These are phyloP conservation scores for Pichia occidentalis DNA, from an alignment of 805 yeast species.

Conservation along the genomic window DNA sequence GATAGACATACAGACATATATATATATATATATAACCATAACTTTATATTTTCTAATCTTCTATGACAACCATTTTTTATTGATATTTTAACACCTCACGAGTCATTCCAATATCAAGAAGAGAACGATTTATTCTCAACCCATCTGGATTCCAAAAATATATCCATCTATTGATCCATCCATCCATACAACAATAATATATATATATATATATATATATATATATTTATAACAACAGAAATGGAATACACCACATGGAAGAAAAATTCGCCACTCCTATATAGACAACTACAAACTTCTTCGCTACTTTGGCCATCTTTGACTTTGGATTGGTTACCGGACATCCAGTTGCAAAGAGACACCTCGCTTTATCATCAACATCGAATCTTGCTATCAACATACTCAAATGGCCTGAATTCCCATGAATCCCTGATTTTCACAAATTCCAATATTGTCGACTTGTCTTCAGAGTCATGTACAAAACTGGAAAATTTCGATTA, in stretches of 20 bases:
- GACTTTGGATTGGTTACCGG: constrained; percentile 59
- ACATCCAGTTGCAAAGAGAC: constrained; percentile 20
- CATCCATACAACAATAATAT: too few relatives aligned
- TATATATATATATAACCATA: too few relatives aligned
- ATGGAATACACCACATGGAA: constrained; percentile 48
- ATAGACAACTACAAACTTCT: constrained; percentile 46
- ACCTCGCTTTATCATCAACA: constrained; percentile 13
- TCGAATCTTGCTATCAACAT: constrained; percentile 55
- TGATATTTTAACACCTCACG: too few relatives aligned
- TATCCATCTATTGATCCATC: too few relatives aligned
- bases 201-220: too few relatives aligned
- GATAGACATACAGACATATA: too few relatives aligned
- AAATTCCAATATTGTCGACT: neutral
- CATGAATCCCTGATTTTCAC: constrained; percentile 22
- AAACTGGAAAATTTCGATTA: constrained; percentile 26
- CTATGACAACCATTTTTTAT: too few relatives aligned
- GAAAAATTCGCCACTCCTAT: constrained; percentile 51
- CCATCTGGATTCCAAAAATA: too few relatives aligned
- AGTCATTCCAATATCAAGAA: too few relatives aligned
- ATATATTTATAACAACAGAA: too few relatives aligned
- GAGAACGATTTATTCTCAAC: too few relatives aligned
- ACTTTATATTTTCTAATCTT: too few relatives aligned
- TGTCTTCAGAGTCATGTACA: neutral
- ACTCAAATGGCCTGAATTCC: constrained; percentile 45
- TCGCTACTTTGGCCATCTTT: constrained; percentile 60